Base-by-base conservation (phyloP, 2,329 filamentous ascomycete genomes). In the Cladosporium sp. region DNA sequence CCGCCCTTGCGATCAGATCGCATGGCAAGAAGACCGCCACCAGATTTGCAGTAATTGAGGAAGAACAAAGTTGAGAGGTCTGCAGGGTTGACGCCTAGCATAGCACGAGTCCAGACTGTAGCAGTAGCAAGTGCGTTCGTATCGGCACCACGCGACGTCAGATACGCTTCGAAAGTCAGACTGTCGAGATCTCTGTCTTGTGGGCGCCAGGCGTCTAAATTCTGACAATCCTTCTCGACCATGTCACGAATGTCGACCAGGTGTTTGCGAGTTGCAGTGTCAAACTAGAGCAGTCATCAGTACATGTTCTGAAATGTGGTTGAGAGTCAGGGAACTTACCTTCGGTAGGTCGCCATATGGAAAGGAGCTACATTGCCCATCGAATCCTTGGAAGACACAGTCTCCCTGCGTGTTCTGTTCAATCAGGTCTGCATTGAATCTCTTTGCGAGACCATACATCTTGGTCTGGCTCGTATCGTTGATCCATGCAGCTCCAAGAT, bases 401-500 rank as follows among this genome's bases (percentile, higher is more conserved):
- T 75, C 72, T 0, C 82, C 81, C 1, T 68, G 59, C 0, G 75
- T 77, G 36, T 79, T 79, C 64, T 85, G 82, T 64, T 75, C 72
- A 7, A 82, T 71, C 0, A 80, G 60, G 25, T 81, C 75, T 0
- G 79, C 64, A 0, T 74, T 73, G 51, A 77, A 80, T 39, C 68
- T 62, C 49, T 73, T 63, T 0, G 74, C 74, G 7, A 82, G 66
- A 0, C 66, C 71, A 62, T 69, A 78, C 51, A 84, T 76, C 3
- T 71, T 70, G 25, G 64, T 70, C 61, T 86, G 82, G 52, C 77
- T 82, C 1, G 72, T 77, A 55, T 84, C 79, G 61, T 86, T 86
- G 62, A 85, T 79, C 84, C 83, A 86, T 0, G 81, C 82, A 0
- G 82, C 84, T 2, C 83, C 83, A 0, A 84, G 65, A 20, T 86